Evolutionary conservation across 257 asterid genomes (phyloP).

Genomic region (Asclepias syriaca): DNA sequence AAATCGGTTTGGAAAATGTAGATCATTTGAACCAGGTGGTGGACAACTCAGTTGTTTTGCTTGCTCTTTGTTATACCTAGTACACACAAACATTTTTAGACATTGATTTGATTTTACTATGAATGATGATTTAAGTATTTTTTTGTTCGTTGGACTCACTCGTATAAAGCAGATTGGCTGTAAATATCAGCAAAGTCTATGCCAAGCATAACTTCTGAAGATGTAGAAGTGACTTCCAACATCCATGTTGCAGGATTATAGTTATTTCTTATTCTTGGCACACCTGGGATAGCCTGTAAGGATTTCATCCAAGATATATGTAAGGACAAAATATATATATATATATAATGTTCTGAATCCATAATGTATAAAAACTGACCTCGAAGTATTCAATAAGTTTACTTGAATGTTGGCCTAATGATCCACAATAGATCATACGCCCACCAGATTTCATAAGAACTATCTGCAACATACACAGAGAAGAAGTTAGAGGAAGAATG

Average conservation of each 20-base stretch:
- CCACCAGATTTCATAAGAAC: conserved; percentile 14
- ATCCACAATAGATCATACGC: conserved; percentile 13
- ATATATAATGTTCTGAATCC: no score
- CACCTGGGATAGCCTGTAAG: conserved; percentile 12
- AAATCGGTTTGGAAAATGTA: not conserved
- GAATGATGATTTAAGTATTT: no score
- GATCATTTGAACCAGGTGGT: conserved; percentile 6
- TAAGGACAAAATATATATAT: not conserved
- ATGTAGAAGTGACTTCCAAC: conserved; percentile 16
- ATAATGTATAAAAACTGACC: not conserved
- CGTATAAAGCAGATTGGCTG: not conserved
- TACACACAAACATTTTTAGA: not conserved
- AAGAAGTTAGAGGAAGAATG: not conserved
- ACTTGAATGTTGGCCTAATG: conserved; percentile 3
- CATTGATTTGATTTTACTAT: not conserved
- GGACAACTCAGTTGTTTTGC: conserved; percentile 11
- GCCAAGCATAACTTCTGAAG: conserved; percentile 9
- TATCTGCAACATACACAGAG: not conserved
- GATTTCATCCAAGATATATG: not conserved
- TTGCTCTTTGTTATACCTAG: conserved; percentile 9
- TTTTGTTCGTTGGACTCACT: conserved; percentile 4
- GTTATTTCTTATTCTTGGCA: conserved; percentile 15
- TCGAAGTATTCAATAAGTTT: conserved; percentile 12
- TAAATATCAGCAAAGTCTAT: conserved; percentile 14
- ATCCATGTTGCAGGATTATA: conserved; percentile 22